A percentile compares a stretch with the other conserved stretches of the same genome.
These are phyloP conservation scores for Eucalyptus marginata DNA, from an alignment of 345 rosid genomes.

Conservation along the genomic window DNA sequence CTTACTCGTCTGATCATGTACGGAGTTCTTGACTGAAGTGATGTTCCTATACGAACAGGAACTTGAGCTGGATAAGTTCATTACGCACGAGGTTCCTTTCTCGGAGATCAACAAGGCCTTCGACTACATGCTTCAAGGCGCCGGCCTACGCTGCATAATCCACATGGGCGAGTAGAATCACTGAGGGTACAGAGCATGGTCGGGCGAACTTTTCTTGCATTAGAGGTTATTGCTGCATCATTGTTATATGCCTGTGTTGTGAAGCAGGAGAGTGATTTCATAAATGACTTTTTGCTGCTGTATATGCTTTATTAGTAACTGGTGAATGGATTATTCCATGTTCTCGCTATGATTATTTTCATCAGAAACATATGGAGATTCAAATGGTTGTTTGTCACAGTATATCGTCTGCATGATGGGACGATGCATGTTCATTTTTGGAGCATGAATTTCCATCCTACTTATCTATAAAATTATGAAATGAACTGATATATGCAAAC, in stretches of 20 bases:
- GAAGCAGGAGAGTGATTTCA: neutral
- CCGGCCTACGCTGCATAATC: neutral
- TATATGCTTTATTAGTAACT: neutral
- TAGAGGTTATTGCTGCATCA: neutral
- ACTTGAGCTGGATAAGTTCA: slow-evolving; percentile 27
- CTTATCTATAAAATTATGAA: neutral
- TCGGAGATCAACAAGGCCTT: slow-evolving; percentile 30
- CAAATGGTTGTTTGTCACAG: neutral
- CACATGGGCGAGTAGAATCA: neutral
- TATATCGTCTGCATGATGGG: neutral
- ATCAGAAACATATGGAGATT: neutral
- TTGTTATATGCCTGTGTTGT: neutral
- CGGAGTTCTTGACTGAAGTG: neutral
- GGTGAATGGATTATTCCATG: accelerated
- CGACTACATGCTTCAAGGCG: slow-evolving; percentile 15
- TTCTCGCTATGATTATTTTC: neutral
- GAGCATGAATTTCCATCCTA: neutral
- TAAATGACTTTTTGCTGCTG: neutral
- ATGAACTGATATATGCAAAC: neutral
- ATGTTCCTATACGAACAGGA: neutral
- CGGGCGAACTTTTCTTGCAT: neutral
- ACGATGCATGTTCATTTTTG: neutral
- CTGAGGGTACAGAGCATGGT: neutral
- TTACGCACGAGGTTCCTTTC: slow-evolving; percentile 19
- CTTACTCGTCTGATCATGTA: no score